Percentiles rank a stretch among this genome's conserved stretches.
These are phyloP conservation scores for Hanseniaspora sp. DNA, from an alignment of 1,139 yeast genomes.

Conservation along the genomic window DNA sequence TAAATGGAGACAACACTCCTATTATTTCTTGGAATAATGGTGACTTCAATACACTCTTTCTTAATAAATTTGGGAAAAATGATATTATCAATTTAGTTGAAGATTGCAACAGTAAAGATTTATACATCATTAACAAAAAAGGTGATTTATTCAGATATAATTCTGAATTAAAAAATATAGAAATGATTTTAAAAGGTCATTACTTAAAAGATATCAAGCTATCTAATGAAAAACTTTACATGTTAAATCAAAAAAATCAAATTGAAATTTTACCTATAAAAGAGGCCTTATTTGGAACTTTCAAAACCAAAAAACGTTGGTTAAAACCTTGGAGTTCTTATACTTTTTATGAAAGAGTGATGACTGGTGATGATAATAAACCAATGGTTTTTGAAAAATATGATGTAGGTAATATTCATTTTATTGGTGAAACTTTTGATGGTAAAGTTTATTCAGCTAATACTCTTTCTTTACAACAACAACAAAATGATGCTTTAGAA, in stretches of 20 bases:
- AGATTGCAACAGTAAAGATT: neutral
- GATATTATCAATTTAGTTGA: constrained; percentile 5
- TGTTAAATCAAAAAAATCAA: constrained; percentile 49
- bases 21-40: constrained; percentile 9
- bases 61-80: neutral
- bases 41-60: neutral
- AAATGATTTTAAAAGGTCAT: constrained; percentile 28
- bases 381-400: constrained; percentile 35
- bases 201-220: constrained; percentile 36
- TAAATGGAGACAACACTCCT: neutral
- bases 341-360: constrained; percentile 22
- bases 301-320: constrained; percentile 20
- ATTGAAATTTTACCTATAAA: constrained; percentile 40
- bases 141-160: constrained; percentile 17
- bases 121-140: constrained; percentile 23
- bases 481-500: constrained; percentile 21
- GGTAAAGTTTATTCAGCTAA: constrained; percentile 58
- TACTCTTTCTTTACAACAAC: constrained; percentile 34
- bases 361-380: constrained; percentile 19
- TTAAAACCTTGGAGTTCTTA: constrained; percentile 24
- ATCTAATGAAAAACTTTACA: constrained; percentile 40
- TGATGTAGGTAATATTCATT: constrained; percentile 54
- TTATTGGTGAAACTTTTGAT: constrained; percentile 45
- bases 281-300: constrained; percentile 15
- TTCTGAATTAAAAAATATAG: constrained; percentile 19